These are phyloP conservation scores for Galeopsis tetrahit DNA, from an alignment of 257 asterid species.

Conservation along the genomic window DNA sequence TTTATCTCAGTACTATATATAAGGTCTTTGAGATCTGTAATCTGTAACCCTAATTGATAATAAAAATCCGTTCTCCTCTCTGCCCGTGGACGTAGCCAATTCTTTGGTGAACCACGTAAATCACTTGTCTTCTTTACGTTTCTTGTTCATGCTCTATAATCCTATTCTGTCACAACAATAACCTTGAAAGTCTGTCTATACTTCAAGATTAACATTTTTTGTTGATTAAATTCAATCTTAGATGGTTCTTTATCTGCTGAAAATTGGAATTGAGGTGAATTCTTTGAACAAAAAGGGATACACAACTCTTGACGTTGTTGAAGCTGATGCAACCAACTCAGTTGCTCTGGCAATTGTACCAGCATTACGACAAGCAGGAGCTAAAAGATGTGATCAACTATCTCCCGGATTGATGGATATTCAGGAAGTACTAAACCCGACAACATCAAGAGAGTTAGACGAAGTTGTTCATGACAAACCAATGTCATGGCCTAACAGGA, in stretches of 20 bases:
- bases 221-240: neutral
- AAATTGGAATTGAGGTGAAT: slow-evolving; percentile 52
- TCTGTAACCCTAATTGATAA: no score
- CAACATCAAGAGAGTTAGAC: neutral
- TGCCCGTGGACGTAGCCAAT: no score
- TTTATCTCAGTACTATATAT: no score
- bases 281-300: slow-evolving; percentile 45
- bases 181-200: no score
- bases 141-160: no score
- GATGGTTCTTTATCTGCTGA: slow-evolving; percentile 53
- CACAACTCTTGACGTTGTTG: slow-evolving; percentile 56
- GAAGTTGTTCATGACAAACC: neutral
- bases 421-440: slow-evolving; percentile 21
- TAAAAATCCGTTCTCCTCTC: no score
- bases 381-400: slow-evolving; percentile 51
- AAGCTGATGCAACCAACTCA: slow-evolving; percentile 53
- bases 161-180: no score
- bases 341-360: slow-evolving; percentile 52
- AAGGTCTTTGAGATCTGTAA: no score
- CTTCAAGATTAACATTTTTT: no score
- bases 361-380: slow-evolving; percentile 51
- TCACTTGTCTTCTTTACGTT: no score
- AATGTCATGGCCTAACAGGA: slow-evolving; percentile 17
- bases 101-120: no score
- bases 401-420: slow-evolving; percentile 34